A percentile compares a stretch with the other conserved stretches of the same genome.
phyloP scores from a whole-genome alignment of 2,329 filamentous ascomycete genomes.

The Kalaharituber pfeilii region DNA sequence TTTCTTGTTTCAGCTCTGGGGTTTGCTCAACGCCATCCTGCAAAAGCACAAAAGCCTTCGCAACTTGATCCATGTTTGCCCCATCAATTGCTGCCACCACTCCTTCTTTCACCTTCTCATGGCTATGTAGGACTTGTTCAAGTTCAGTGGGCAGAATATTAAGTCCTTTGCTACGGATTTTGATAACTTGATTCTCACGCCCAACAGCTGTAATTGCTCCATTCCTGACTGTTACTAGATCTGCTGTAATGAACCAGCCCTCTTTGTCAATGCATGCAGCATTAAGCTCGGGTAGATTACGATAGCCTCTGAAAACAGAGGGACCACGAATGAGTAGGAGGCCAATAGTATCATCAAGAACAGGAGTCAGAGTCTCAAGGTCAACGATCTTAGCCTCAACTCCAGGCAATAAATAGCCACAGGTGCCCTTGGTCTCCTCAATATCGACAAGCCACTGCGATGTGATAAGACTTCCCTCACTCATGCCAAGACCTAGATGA shows the following conservation, averaged over 20 bases:
- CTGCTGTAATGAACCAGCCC: conserved; percentile 94
- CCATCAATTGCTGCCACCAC: neutral
- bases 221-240: too few relatives aligned
- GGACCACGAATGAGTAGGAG: conserved; percentile 48
- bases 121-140: too few relatives aligned
- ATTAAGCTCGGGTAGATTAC: conserved; percentile 79
- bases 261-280: conserved; percentile 63
- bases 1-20: neutral
- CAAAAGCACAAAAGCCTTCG: neutral
- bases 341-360: neutral
- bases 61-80: neutral
- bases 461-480: neutral
- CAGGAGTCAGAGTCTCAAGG: neutral
- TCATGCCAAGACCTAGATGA: neutral
- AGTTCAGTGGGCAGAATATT: too few relatives aligned
- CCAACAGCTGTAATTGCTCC: neutral
- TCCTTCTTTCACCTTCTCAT: too few relatives aligned
- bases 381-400: too few relatives aligned
- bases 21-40: too few relatives aligned
- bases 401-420: too few relatives aligned
- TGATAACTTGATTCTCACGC: too few relatives aligned
- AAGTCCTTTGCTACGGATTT: too few relatives aligned
- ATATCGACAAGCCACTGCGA: too few relatives aligned
- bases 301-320: too few relatives aligned
- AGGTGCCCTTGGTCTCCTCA: too few relatives aligned